These are phyloP conservation scores for maize (Zea mays) DNA, from an alignment of 176 grass and related monocot species.

Conservation along the genomic window DNA sequence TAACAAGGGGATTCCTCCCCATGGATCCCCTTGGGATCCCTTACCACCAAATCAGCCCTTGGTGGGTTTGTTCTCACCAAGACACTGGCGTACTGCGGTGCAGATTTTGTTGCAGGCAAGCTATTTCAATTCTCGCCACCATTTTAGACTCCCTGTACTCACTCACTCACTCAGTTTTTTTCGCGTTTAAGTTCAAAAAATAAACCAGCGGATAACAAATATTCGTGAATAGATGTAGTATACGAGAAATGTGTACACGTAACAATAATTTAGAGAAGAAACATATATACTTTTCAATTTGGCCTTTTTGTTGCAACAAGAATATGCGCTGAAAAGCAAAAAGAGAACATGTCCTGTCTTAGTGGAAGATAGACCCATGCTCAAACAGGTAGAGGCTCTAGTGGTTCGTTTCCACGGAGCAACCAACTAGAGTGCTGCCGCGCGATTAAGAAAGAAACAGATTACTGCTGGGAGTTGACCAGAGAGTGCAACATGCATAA, in stretches of 20 bases:
- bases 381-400: neutral
- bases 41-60: no score
- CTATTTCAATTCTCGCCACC: neutral
- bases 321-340: neutral
- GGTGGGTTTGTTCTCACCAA: neutral
- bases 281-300: neutral
- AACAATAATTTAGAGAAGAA: neutral
- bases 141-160: neutral
- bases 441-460: neutral
- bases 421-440: neutral
- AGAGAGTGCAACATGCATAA: neutral
- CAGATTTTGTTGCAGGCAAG: neutral
- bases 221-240: no score
- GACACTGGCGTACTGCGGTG: neutral
- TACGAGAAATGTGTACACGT: neutral
- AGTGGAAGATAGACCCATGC: neutral
- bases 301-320: neutral
- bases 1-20: no score
- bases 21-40: no score
- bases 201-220: no score
- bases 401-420: neutral
- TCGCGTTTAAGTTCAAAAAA: no score
- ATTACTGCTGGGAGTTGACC: neutral
- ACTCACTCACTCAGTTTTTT: no score
- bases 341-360: neutral